Base-by-base conservation (phyloP, 306 rosid genomes). In the Astragalus glycyphyllos region DNA sequence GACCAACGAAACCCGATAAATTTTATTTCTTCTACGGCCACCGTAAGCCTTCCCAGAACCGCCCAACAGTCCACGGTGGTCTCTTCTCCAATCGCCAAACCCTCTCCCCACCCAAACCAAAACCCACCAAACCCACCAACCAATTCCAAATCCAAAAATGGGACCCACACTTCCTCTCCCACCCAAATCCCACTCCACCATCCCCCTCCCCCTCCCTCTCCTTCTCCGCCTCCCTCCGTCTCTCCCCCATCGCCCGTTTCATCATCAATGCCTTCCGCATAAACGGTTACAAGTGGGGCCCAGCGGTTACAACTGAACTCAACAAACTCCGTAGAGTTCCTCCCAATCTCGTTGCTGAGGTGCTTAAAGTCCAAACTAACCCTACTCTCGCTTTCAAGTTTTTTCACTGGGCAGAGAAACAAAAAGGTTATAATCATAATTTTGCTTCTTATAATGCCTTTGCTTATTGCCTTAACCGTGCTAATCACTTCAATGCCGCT, bases 381-480 rank as follows among this genome's bases (percentile, higher is more conserved):
- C 88, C 90, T 7, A 54, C 66, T 11, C 70, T 85, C 0, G 96
- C 97, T 1, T 82, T 92, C 72, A 83, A 80, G 71, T 89, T 88
- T 70, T 93, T 93, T 80, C 89, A 87, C 32, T 93, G 90, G 98
- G 90, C 88, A 0, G 86, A 86, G 40, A 87, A 74, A 56, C 98
- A 90, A 38, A 87, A 84, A 68, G 97, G 97, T 4, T 93, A 70
- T 69, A 46, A 75, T 40, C 98, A 93, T 57, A 83, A 81, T 58
- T 90, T 75, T 2, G 90, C 88, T 2, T 90, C 94, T 41, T 87
- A 83, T 23, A 93, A 93, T 11, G 98, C 98, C 40, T 75, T 82
- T 2, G 81, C 96, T 8, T 88, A 86, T 51, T 90, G 96, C 69
- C 69, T 90, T 56, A 93, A 93, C 73, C 86, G 92, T 5, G 31